Evolutionary conservation across 108 stramenopile species (phyloP), one percentile per base, ranked within the genome.

Genomic region (Cyclotella sp.): DNA sequence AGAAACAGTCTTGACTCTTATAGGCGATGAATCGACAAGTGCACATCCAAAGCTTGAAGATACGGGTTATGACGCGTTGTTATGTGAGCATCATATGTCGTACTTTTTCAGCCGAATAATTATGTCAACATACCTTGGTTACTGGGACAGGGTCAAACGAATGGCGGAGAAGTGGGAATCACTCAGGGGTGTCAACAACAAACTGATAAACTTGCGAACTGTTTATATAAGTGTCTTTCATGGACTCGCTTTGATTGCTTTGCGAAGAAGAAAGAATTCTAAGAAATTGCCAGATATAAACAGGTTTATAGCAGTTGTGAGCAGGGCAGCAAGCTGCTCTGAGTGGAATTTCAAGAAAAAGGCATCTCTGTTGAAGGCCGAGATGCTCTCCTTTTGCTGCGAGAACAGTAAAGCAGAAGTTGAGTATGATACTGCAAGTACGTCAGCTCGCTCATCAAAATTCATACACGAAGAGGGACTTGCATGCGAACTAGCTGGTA

Each of bases 391-490:
- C 1, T 45, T 10, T 43, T 45, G 40, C n/a, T 45, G 41, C 9
- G 39, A 77, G 12, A 68, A 63, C 10, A 47, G 46, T 27, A 52
- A 70, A 46, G 68, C 76, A 39, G 45, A 63, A 22, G 15, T 9
- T 63, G 59, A 51, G 21, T 77, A 64, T 42, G 27, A 27, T 44
- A 47, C 40, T 9, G 68, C 76, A 19, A 70, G 70, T 39, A 16
- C 24, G 12, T 39, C 52, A 4, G 68, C 76, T 64, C 26, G 28
- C 10, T 63, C 47, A 21, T 70, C 69, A 27, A 41, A 40, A 2
- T 77, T 70, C 28, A 21, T 70, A 34, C 76, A 77, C 24, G 76
- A 77, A 63, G 67, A 77, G 54, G 76, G 76, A 53, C 68, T 77
- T 49, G 76, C 76, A 64, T 77, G 68, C 43, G 76, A 77, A 41